A percentile compares a stretch with the other conserved stretches of the same genome.
Evolutionary conservation across 345 rosid species (phyloP).

Genomic region (Euphorbia tirucalli): DNA sequence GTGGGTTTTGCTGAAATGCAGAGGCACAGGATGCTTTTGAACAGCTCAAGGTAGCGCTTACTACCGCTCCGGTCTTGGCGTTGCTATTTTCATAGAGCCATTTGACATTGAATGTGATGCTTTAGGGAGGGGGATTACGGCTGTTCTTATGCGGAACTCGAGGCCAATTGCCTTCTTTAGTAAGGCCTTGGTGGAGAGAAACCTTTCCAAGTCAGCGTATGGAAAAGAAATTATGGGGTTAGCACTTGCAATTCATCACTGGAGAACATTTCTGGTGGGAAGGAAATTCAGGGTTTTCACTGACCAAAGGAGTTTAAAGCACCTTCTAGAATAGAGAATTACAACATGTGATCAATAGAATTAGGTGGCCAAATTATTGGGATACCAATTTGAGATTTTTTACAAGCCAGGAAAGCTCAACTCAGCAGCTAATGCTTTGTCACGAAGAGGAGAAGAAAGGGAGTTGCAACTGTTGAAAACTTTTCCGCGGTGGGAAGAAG

Average conservation of each 20-base stretch:
- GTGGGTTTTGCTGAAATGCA: background rate
- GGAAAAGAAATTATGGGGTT: background rate
- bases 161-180: background rate
- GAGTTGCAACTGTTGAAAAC: background rate
- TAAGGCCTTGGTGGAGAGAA: background rate
- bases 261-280: background rate
- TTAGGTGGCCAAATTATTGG: background rate
- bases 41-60: background rate
- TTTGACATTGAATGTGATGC: background rate
- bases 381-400: background rate
- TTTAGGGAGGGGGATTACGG: background rate
- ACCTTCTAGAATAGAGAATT: background rate
- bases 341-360: background rate
- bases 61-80: background rate
- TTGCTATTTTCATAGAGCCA: background rate
- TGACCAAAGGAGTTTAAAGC: background rate
- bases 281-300: background rate
- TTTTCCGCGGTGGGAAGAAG: background rate
- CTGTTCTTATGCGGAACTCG: background rate
- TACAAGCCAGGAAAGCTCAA: background rate
- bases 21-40: background rate
- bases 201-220: background rate
- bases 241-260: background rate
- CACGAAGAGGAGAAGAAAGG: background rate
- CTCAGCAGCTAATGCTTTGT: background rate